A percentile compares a stretch with the other conserved stretches of the same genome.
These are phyloP conservation scores for Bipolaris zeicola DNA, from an alignment of 2,329 filamentous ascomycete species.

Conservation along the genomic window DNA sequence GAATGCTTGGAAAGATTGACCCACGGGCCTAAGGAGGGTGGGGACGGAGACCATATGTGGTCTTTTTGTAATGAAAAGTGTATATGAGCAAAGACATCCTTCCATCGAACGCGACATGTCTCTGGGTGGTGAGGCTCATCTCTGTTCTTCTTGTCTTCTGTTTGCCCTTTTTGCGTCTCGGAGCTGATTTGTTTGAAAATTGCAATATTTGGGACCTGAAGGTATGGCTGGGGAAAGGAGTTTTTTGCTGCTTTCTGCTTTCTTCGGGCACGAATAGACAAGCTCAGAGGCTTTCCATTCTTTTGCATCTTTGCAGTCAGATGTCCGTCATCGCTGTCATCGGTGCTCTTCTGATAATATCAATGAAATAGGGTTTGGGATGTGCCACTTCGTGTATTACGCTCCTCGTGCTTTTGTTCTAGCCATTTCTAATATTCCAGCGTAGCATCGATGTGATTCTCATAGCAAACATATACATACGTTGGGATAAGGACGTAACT, in stretches of 20 bases:
- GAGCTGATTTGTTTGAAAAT: background rate
- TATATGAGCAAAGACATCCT: background rate
- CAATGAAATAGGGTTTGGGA: background rate
- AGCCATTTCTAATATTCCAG: too few relatives aligned
- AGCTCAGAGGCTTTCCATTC: too few relatives aligned
- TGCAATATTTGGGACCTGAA: too few relatives aligned
- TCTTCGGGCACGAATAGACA: too few relatives aligned
- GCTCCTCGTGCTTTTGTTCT: background rate
- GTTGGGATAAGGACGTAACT: too few relatives aligned
- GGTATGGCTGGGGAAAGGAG: too few relatives aligned
- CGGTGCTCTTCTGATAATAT: background rate
- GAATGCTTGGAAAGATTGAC: background rate
- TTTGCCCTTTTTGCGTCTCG: background rate
- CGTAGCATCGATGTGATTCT: too few relatives aligned
- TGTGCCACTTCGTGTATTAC: background rate
- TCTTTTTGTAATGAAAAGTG: background rate
- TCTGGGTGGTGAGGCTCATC: background rate
- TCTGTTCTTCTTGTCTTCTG: background rate
- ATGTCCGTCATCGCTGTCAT: background rate
- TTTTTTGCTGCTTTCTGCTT: too few relatives aligned
- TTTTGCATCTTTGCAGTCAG: too few relatives aligned
- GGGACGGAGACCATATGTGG: background rate
- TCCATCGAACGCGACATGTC: background rate
- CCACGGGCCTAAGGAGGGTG: background rate
- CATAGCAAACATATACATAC: too few relatives aligned